These are phyloP conservation scores for Colletotrichum eremochloae DNA, from an alignment of 2,329 filamentous ascomycete genomes.

Conservation along the genomic window DNA sequence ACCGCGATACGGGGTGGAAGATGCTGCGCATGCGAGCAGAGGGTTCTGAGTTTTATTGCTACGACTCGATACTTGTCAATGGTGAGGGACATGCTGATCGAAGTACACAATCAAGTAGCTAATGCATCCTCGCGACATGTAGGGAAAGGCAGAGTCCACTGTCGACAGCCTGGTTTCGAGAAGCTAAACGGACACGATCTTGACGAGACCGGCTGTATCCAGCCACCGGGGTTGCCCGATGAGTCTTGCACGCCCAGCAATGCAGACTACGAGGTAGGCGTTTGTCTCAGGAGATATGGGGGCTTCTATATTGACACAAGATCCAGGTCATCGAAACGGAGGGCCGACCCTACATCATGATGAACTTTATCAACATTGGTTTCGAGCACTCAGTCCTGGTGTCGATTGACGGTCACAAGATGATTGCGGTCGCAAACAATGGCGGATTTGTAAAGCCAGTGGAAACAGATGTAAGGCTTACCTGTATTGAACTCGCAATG, in stretches of 20 bases:
- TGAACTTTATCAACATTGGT: constrained; percentile 35
- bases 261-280: constrained; percentile 30
- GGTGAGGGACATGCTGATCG: constrained; percentile 16
- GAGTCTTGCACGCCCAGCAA: constrained; percentile 29
- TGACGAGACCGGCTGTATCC: constrained; percentile 35
- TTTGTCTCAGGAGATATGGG: neutral
- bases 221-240: constrained; percentile 23
- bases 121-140: neutral
- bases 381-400: constrained; percentile 38
- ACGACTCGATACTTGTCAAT: constrained; percentile 46
- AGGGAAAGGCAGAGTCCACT: constrained; percentile 46
- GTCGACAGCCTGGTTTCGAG: constrained; percentile 38
- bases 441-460: constrained; percentile 44
- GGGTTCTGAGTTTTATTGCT: constrained; percentile 43
- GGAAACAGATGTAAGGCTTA: constrained; percentile 21
- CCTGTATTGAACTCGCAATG: neutral
- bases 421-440: constrained; percentile 45
- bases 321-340: constrained; percentile 27
- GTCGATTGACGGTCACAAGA: constrained; percentile 45
- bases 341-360: constrained; percentile 31
- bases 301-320: neutral
- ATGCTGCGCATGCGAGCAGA: constrained; percentile 36
- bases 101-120: neutral
- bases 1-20: constrained; percentile 39
- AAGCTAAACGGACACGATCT: constrained; percentile 13